Base-by-base conservation (phyloP, 2,329 filamentous ascomycete genomes). In the Knufia petricola region DNA sequence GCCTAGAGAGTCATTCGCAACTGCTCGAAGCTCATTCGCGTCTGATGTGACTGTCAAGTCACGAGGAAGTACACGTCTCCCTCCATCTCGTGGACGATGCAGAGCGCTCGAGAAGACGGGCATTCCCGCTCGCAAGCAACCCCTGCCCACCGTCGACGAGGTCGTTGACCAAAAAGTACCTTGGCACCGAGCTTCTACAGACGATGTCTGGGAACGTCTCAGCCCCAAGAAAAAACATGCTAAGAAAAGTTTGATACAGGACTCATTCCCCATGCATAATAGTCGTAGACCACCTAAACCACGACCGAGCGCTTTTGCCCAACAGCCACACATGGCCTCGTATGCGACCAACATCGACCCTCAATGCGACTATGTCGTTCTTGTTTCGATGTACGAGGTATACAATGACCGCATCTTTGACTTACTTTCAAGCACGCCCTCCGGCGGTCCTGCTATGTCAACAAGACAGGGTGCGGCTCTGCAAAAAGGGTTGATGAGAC, bases 401-500 rank as follows among this genome's bases (percentile, higher is more conserved):
- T 95, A 98, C 71, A 98, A 98, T 62, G 90, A 98, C 67, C 82
- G 89, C 30, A 96, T 98, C 56, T 96, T 94, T 64, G 92, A 98
- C 60, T 79, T 98, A 0, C 73, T 98, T 1, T 85, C 84, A 0
- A 72, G 75, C 15, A 61, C 65, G n/a, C 44, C 54, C 20, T 61
- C 79, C 7, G 63, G 64, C 3, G 64, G 64, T 37, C 63, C 63
- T 20, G 61, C 62, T n/a, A 62, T 62, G 9, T 59, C 64, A 53
- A 67, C 64, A 9, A 63, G 67, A 34, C 61, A 70, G 53, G 66
- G 67, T 23, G 69, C 66, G 23, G 66, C 71, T n/a, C 71, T 72
- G 53, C 69, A 70, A 2, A 87, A 86, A 58, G 82, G 87, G 50
- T 74, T 75, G 55, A 76, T 82, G 44, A 81, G 92, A n/a, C 79